Conservation (phyloP, 305 asterid species). For the Salvia sclarea region DNA sequence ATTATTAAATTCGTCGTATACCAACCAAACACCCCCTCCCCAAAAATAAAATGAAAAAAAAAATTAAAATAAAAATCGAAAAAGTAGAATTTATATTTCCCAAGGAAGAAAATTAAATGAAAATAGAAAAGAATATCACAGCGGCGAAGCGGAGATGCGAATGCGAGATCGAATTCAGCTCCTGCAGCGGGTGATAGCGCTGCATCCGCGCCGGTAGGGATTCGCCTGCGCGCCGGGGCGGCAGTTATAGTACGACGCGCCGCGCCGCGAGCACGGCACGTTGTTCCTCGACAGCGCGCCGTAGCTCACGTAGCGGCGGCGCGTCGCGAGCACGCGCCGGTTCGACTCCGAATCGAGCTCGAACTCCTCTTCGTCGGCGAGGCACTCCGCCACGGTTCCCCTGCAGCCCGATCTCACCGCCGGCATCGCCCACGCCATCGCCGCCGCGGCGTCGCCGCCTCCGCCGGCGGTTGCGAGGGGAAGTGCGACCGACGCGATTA, state of each 20-base stretch:
- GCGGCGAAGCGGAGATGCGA: background rate
- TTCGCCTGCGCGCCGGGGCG: constrained; percentile 72
- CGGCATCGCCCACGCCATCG: constrained; percentile 39
- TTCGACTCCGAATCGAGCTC: constrained; percentile 62
- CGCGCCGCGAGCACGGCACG: constrained; percentile 74
- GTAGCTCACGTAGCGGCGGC: constrained; percentile 74
- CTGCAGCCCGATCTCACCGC: constrained; percentile 47
- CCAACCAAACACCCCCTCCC: constrained; percentile 31
- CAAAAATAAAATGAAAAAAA: background rate
- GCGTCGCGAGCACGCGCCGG: constrained; percentile 58
- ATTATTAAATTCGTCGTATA: constrained; percentile 29
- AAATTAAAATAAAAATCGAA: background rate
- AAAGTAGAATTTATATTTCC: constrained; percentile 13
- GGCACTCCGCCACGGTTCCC: constrained; percentile 64
- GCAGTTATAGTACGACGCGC: constrained; percentile 87
- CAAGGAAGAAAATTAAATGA: constrained; percentile 15
- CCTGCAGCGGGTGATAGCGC: constrained; percentile 77
- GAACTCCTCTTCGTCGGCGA: constrained; percentile 41
- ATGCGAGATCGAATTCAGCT: constrained; percentile 33
- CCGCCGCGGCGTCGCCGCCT: constrained; percentile 32
- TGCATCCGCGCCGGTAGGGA: constrained; percentile 75
- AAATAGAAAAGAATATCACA: constrained; percentile 15
- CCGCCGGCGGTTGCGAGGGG: constrained; percentile 33
- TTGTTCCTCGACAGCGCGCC: constrained; percentile 68
- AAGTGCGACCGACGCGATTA: constrained; percentile 33